Conservation (phyloP, 1,139 yeast genomes). For the Waltiozyma sp. region DNA sequence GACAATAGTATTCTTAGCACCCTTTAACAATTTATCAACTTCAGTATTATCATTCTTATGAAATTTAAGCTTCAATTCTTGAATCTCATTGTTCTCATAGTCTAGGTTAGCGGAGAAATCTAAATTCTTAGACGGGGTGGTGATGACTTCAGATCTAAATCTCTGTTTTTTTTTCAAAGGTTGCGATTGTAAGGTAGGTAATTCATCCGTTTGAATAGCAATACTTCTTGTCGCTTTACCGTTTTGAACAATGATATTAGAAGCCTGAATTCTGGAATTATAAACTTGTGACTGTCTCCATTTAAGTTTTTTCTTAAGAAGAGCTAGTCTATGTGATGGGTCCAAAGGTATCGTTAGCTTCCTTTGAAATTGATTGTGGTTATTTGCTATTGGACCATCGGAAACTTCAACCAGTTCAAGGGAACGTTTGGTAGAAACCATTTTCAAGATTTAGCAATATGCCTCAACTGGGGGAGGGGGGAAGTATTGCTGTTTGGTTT, state of each 20-base stretch:
- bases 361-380: slow-evolving; percentile 4
- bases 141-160: neutral
- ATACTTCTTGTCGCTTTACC: neutral
- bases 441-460: too few species aligned
- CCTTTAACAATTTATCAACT: slow-evolving; percentile 5
- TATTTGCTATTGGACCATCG: neutral
- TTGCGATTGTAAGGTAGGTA: neutral
- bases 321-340: slow-evolving; percentile 16
- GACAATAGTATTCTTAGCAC: slow-evolving; percentile 7
- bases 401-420: too few species aligned
- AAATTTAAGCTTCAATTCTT: neutral
- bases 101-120: neutral
- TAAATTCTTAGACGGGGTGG: neutral
- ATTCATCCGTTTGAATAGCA: slow-evolving; percentile 4
- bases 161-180: neutral
- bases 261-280: slow-evolving; percentile 8
- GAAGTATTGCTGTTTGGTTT: too few species aligned
- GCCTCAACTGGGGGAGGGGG: too few species aligned
- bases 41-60: neutral
- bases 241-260: slow-evolving; percentile 1
- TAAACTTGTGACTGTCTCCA: slow-evolving; percentile 18
- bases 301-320: slow-evolving; percentile 14
- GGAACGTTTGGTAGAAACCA: too few species aligned
- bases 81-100: neutral
- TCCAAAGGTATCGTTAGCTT: slow-evolving; percentile 17